Evolutionary conservation across 805 yeast genomes (phyloP).

Genomic region (Blastobotrys robertii): DNA sequence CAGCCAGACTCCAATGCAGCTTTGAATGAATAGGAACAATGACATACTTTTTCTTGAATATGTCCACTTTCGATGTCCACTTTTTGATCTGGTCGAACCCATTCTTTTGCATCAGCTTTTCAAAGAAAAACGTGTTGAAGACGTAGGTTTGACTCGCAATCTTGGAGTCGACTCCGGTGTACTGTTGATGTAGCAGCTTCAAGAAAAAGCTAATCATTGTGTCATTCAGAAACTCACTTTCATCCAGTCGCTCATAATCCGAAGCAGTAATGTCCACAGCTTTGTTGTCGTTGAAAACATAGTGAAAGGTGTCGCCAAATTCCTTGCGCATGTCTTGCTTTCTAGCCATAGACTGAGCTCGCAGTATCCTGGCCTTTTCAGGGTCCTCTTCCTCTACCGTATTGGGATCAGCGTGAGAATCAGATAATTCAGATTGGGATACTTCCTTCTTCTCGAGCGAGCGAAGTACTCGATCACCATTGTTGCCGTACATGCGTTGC

Average conservation of each 20-base stretch:
- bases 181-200: conserved; percentile 24
- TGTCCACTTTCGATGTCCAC: conserved; percentile 69
- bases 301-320: conserved; percentile 1
- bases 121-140: conserved; percentile 77
- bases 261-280: conserved; percentile 48
- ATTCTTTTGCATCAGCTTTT: conserved; percentile 36
- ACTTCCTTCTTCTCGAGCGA: too few species aligned
- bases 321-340: not conserved
- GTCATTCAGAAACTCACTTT: conserved; percentile 85
- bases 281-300: conserved; percentile 41
- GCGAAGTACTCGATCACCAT: too few species aligned
- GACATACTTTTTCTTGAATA: conserved; percentile 47
- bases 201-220: conserved; percentile 77
- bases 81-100: conserved; percentile 57
- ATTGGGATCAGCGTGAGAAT: too few species aligned
- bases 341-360: not conserved
- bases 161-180: conserved; percentile 24
- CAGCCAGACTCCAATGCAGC: conserved; percentile 81
- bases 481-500: too few species aligned
- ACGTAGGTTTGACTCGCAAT: conserved; percentile 31
- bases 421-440: too few species aligned
- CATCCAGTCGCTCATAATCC: conserved; percentile 72
- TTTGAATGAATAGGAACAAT: conserved; percentile 75
- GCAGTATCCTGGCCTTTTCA: too few species aligned
- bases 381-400: too few species aligned